Base-by-base conservation (phyloP, 2,329 filamentous ascomycete genomes). In the Aureobasidium sp. region DNA sequence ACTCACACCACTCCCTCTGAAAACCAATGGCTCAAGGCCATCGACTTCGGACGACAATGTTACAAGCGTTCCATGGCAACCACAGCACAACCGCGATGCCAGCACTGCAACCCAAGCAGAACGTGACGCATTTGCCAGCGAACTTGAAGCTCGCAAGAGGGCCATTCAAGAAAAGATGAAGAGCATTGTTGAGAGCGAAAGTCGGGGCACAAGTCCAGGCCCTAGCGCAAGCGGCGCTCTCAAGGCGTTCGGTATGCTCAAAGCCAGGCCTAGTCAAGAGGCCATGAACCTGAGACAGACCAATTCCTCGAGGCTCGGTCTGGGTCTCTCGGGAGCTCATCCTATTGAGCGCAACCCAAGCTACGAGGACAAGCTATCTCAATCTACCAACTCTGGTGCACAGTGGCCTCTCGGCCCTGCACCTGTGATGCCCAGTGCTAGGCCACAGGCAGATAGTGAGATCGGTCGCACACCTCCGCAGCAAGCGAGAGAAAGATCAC, bases 101-200 rank as follows among this genome's bases (percentile, higher is more conserved):
- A 83, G 81, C 68, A 78, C 76, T 6, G 80, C 79, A 47, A 81
- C 78, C 14, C 76, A 81, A 49, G 77, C 79, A 31, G 85, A 87
- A 58, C 80, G 82, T 5, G 85, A 90, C 58, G 88, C 90, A 31
- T 91, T 92, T 69, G 86, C 87, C 20, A 84, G 81, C 58, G 87
- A 91, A 68, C 80, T 92, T 42, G 88, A 87, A 2, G 83, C 86
- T 66, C 84, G 88, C 17, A 84, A 88, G 61, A 83, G 84, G 34
- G 83, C 87, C 1, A 87, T 92, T 8, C 85, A 89, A 57, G 88
- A 92, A 72, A 87, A 85, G 66, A 76, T 92, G 48, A 88, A 85
- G 8, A 87, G 83, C 0, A 87, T 86, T 65, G 85, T 84, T 0
- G 87, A 89, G 67, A 81, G 81, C 2, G 85, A 90, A 11, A 72